A percentile compares a stretch with the other conserved stretches of the same genome.
phyloP scores from a whole-genome alignment of 2,329 filamentous ascomycete species.

The Drechslerella dactyloides region DNA sequence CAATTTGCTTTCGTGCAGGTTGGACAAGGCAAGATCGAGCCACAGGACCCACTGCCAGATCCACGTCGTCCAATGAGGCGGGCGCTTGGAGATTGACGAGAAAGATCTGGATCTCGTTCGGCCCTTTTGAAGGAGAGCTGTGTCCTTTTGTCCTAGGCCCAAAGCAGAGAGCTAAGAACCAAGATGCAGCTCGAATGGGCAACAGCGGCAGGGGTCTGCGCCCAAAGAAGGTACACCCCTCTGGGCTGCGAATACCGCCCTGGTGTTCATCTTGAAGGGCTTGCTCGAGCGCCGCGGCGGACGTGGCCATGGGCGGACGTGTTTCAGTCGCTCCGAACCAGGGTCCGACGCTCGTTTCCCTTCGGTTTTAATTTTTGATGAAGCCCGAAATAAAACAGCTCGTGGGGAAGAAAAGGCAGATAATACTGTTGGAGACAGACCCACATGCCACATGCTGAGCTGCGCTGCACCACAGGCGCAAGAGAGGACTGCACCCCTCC shows the following conservation, averaged over 20 bases:
- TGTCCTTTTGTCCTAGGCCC: slow-evolving; percentile 40
- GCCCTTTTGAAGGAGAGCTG: slow-evolving; percentile 43
- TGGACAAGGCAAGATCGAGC: slow-evolving; percentile 50
- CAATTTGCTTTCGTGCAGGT: slow-evolving; percentile 51
- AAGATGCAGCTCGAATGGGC: slow-evolving; percentile 47
- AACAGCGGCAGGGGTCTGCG: slow-evolving; percentile 43
- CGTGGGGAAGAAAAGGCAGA: slow-evolving; percentile 23
- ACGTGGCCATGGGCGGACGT: slow-evolving; percentile 32
- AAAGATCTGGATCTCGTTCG: slow-evolving; percentile 51
- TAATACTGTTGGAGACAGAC: slow-evolving; percentile 6
- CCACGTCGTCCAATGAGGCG: slow-evolving; percentile 24
- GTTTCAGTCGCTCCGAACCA: slow-evolving; percentile 15
- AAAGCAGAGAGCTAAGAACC: slow-evolving; percentile 38
- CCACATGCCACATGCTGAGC: slow-evolving; percentile 16
- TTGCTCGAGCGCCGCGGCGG: slow-evolving; percentile 29
- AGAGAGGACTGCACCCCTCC: slow-evolving; percentile 9
- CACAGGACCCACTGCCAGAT: slow-evolving; percentile 34
- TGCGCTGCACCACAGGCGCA: slow-evolving; percentile 40
- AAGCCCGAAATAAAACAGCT: slow-evolving; percentile 45
- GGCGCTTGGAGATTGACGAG: slow-evolving; percentile 51
- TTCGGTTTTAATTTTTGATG: slow-evolving; percentile 4
- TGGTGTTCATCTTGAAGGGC: too few species aligned
- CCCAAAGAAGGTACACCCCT: slow-evolving; percentile 38
- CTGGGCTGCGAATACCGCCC: slow-evolving; percentile 26
- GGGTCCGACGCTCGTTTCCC: slow-evolving; percentile 13